These are phyloP conservation scores for Podospora tetraspora DNA, from an alignment of 495 filamentous ascomycete species.

Conservation along the genomic window DNA sequence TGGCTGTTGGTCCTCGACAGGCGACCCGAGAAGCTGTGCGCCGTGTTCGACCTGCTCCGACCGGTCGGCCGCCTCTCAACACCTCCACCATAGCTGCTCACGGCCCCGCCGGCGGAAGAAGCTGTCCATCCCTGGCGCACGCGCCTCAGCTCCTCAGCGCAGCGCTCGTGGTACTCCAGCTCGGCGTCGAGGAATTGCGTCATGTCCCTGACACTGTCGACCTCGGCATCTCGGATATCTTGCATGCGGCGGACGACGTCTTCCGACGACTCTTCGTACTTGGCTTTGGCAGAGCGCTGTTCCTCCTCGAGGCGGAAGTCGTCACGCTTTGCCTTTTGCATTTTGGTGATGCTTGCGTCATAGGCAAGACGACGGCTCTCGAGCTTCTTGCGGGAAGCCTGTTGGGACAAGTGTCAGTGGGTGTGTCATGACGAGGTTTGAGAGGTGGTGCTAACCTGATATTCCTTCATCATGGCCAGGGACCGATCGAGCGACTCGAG, in stretches of 20 bases:
- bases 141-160: slow-evolving; percentile 62
- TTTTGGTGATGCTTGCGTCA: slow-evolving; percentile 83
- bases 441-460: slow-evolving; percentile 53
- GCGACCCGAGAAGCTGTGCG: slow-evolving; percentile 40
- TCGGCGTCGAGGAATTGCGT: slow-evolving; percentile 83
- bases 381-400: slow-evolving; percentile 90
- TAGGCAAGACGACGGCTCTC: slow-evolving; percentile 86
- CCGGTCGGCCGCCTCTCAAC: slow-evolving; percentile 28
- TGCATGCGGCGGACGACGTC: slow-evolving; percentile 92
- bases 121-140: slow-evolving; percentile 45
- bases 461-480: slow-evolving; percentile 94
- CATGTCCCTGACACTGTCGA: slow-evolving; percentile 76
- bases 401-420: slow-evolving; percentile 17
- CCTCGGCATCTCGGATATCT: slow-evolving; percentile 90
- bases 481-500: slow-evolving; percentile 86
- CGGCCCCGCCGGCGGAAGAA: slow-evolving; percentile 4
- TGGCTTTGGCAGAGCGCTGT: slow-evolving; percentile 82
- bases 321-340: slow-evolving; percentile 90
- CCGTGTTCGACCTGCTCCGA: slow-evolving; percentile 45
- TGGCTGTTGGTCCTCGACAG: slow-evolving; percentile 35
- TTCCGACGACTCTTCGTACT: slow-evolving; percentile 93
- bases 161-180: slow-evolving; percentile 84
- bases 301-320: slow-evolving; percentile 94
- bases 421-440: not conserved
- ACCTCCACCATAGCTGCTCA: slow-evolving; percentile 21